Percentiles rank a stretch among this genome's conserved stretches.
Evolutionary conservation across 1,284 basidiomycete genomes (phyloP).

Genomic region (Butyriboletus pseudospeciosus): DNA sequence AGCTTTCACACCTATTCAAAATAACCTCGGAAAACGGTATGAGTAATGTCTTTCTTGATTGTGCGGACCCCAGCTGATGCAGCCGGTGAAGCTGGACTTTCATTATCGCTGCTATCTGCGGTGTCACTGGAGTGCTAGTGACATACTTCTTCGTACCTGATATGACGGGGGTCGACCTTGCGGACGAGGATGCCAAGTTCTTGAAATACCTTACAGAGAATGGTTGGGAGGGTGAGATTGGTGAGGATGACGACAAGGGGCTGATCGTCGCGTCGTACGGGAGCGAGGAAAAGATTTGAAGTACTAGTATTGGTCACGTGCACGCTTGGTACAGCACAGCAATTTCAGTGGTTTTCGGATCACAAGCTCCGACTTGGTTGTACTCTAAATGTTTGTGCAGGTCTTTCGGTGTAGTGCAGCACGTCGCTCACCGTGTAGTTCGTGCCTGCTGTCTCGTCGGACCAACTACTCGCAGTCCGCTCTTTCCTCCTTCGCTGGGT

Average conservation of each 20-base stretch:
- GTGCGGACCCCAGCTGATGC: slow-evolving; percentile 8
- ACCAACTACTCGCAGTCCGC: slow-evolving; percentile 29
- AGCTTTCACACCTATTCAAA: slow-evolving; percentile 72
- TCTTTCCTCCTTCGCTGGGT: slow-evolving; percentile 11
- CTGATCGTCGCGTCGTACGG: slow-evolving; percentile 22
- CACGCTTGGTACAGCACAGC: not conserved
- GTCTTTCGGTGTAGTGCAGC: slow-evolving; percentile 27
- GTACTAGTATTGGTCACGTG: slow-evolving; percentile 21
- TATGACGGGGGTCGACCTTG: slow-evolving; percentile 65
- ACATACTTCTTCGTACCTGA: slow-evolving; percentile 69
- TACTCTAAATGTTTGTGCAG: slow-evolving; percentile 30
- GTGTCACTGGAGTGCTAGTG: slow-evolving; percentile 57
- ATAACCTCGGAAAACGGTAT: slow-evolving; percentile 59
- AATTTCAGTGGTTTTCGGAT: not conserved
- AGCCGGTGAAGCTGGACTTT: slow-evolving; percentile 56
- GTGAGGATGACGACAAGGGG: slow-evolving; percentile 49
- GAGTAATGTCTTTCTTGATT: not conserved
- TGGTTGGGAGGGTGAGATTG: slow-evolving; percentile 64
- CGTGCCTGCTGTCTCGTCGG: slow-evolving; percentile 16
- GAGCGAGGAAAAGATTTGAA: slow-evolving; percentile 12
- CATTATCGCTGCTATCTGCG: slow-evolving; percentile 67
- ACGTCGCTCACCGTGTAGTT: slow-evolving; percentile 23
- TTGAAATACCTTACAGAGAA: slow-evolving; percentile 56
- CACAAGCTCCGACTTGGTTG: not conserved
- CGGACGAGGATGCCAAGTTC: slow-evolving; percentile 62